Evolutionary conservation across 306 rosid genomes (phyloP), one percentile per base, ranked within the genome.

Genomic region (Citrullus mucosospermus): DNA sequence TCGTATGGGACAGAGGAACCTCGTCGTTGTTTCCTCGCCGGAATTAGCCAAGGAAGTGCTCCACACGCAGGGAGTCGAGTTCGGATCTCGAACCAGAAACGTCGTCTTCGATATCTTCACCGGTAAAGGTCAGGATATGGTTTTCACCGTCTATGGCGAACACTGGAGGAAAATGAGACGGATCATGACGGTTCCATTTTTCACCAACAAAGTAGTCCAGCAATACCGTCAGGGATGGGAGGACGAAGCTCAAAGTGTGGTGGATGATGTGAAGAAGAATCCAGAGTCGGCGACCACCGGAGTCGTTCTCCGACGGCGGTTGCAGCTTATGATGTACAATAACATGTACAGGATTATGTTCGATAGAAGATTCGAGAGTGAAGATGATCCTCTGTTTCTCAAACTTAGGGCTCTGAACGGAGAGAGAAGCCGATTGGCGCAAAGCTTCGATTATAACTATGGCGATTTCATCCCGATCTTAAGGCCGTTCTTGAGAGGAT

Each of bases 151-250:
- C 0, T 93, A 93, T 88, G 96, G 98, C 2, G 97, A 93, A 85
- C 97, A 93, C 77, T 93, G 97, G 98, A 65, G 98, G 71, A 93
- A 93, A 80, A 93, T 93, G 98, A 36, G 98, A 25, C 73, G 97
- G 58, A 93, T 93, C 83, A 93, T 93, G 98, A 93, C 97, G 16
- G 98, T 91, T 9, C 98, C 97, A 0, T 93, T 93, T 51, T 93
- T 93, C 85, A 93, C 98, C 0, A 93, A 91, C 87, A 93, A 93
- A 85, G 98, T 93, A 5, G 98, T 93, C 0, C 98, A 90, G 83
- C 98, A 93, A 78, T 90, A 93, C 81, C 51, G 96, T n/a, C 0
- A 13, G 6, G 98, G 98, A 0, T 93, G 97, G 97, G 98, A 93
- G 36, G 61, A 67, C 0, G 98, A 93, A 85, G 97, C 91, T 0